Conservation (phyloP, 2,329 filamentous ascomycete species). For the Verticillium zaregamsianum region DNA sequence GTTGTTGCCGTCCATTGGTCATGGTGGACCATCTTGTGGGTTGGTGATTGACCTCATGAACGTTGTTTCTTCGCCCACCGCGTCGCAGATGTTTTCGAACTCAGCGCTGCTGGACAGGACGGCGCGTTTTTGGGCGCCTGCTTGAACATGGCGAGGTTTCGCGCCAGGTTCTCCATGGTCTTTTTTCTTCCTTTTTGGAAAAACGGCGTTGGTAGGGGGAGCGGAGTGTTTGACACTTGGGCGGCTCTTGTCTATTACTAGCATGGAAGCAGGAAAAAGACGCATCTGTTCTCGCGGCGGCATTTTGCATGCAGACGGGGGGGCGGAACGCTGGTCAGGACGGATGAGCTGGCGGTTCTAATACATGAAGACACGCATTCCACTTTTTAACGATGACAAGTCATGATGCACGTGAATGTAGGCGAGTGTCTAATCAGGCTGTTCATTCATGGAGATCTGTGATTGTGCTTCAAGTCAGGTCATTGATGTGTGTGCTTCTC, state of each 20-base stretch:
- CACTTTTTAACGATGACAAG: not conserved
- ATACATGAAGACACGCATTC: slow-evolving; percentile 13
- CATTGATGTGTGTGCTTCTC: too few species aligned
- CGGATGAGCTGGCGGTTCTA: slow-evolving; percentile 11
- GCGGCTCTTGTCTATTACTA: slow-evolving; percentile 3
- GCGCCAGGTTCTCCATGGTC: not conserved
- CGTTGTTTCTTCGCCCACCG: not conserved
- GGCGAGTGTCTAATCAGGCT: too few species aligned
- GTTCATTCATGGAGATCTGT: too few species aligned
- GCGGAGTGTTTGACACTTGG: slow-evolving; percentile 3
- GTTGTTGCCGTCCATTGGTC: not conserved
- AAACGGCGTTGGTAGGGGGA: slow-evolving; percentile 7
- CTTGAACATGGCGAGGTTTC: not conserved
- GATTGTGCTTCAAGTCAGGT: too few species aligned
- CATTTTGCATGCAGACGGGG: slow-evolving; percentile 3
- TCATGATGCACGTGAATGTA: not conserved
- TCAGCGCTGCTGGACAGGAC: not conserved
- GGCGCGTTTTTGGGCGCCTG: not conserved
- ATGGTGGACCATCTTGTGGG: not conserved
- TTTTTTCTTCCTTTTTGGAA: slow-evolving; percentile 1
- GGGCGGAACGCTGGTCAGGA: slow-evolving; percentile 9
- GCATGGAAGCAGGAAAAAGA: slow-evolving; percentile 11
- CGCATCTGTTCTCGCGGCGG: slow-evolving; percentile 9
- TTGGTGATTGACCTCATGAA: not conserved
- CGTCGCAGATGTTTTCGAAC: not conserved